Evolutionary conservation across 2,329 filamentous ascomycete genomes (phyloP).

Genomic region (Colletotrichum camelliae): DNA sequence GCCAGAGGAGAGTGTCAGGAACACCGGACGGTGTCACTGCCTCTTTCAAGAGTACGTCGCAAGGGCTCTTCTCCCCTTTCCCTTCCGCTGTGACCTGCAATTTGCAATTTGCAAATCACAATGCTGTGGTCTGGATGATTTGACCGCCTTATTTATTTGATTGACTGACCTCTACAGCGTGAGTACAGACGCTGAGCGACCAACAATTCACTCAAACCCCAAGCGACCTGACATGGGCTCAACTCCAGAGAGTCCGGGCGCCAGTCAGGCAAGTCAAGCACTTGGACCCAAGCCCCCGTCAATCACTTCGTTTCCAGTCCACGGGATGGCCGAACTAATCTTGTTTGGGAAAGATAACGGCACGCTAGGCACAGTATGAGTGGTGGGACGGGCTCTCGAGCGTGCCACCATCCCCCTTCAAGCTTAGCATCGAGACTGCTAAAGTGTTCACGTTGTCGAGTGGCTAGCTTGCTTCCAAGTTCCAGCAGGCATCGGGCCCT

Average conservation of each 20-base stretch:
- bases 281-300: neutral
- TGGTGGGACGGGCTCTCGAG: neutral
- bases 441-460: neutral
- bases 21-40: neutral
- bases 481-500: neutral
- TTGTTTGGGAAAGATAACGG: neutral
- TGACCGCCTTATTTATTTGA: neutral
- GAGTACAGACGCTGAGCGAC: neutral
- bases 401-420: neutral
- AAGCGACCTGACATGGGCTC: neutral
- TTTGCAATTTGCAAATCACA: neutral
- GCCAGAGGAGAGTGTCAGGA: neutral
- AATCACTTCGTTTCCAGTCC: slow-evolving; percentile 7
- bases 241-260: slow-evolving; percentile 1
- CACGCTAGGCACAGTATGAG: neutral
- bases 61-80: neutral
- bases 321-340: neutral
- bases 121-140: neutral
- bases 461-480: neutral
- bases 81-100: neutral
- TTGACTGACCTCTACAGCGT: neutral
- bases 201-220: neutral
- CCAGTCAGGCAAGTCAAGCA: neutral
- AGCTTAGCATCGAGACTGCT: neutral
- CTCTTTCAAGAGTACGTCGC: neutral